Conservation (phyloP, 1,284 basidiomycete genomes). For the Puccinia polysora region DNA sequence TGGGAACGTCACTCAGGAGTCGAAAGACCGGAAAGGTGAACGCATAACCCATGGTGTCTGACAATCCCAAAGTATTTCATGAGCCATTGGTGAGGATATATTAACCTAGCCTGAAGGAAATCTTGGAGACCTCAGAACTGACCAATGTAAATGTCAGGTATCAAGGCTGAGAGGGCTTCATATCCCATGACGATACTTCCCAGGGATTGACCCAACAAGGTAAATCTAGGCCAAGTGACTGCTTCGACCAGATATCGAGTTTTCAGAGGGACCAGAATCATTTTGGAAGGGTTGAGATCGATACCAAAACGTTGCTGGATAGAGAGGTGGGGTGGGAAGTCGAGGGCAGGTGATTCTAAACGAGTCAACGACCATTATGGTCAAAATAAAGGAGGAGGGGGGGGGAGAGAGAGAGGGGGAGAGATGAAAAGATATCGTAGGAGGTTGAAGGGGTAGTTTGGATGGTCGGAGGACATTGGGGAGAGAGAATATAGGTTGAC, state of each 20-base stretch:
- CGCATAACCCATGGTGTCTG: conserved; percentile 97
- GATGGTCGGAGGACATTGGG: too few relatives aligned
- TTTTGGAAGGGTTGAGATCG: conserved; percentile 60
- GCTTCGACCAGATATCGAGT: conserved; percentile 74
- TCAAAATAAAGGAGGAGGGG: too few relatives aligned
- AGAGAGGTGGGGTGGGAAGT: too few relatives aligned
- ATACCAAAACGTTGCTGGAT: conserved; percentile 77
- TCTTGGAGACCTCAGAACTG: conserved; percentile 45
- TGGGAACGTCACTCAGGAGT: conserved; percentile 59
- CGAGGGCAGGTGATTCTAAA: too few relatives aligned
- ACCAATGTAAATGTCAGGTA: conserved; percentile 90
- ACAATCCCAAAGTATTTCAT: conserved; percentile 13
- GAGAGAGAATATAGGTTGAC: too few relatives aligned
- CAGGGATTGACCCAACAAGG: conserved; percentile 81
- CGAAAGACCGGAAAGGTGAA: conserved; percentile 79
- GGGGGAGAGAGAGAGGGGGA: too few relatives aligned
- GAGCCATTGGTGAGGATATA: neutral
- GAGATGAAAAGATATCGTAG: too few relatives aligned
- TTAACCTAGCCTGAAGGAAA: neutral
- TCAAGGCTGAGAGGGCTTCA: conserved; percentile 67
- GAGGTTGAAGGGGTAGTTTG: too few relatives aligned
- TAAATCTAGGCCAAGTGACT: conserved; percentile 76
- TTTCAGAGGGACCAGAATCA: conserved; percentile 73
- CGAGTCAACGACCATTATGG: neutral
- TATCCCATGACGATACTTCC: conserved; percentile 77